Percentiles rank a stretch among this genome's conserved stretches.
phyloP scores from a whole-genome alignment of 2,329 filamentous ascomycete species.

The Chaetomiaceae sp. region DNA sequence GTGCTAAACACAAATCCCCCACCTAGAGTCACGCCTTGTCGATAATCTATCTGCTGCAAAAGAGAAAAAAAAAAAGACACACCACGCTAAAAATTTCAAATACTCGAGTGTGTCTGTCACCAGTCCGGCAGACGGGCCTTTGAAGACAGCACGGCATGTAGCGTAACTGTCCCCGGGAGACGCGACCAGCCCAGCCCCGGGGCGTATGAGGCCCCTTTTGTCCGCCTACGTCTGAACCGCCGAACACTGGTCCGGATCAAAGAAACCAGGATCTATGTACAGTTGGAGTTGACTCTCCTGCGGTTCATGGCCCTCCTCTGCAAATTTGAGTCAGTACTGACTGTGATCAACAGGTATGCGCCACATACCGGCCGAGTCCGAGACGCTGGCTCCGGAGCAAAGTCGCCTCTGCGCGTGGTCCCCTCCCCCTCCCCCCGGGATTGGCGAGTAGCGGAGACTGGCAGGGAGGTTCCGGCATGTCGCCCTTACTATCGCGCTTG shows the following conservation, averaged over 20 bases:
- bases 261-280: too few relatives aligned
- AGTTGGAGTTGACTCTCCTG: too few relatives aligned
- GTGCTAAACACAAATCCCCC: conserved; percentile 33
- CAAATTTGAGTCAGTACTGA: background rate
- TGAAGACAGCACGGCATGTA: conserved; percentile 35
- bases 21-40: conserved; percentile 34
- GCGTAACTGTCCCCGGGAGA: conserved; percentile 35
- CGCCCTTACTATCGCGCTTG: conserved; percentile 54
- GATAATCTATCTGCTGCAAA: conserved; percentile 16
- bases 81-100: too few relatives aligned
- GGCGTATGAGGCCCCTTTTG: background rate
- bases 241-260: too few relatives aligned
- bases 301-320: conserved; percentile 42
- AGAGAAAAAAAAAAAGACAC: conserved; percentile 21
- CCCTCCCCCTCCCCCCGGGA: conserved; percentile 11
- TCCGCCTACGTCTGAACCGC: too few relatives aligned
- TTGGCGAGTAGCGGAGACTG: background rate
- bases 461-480: conserved; percentile 31
- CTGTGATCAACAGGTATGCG: background rate
- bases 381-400: conserved; percentile 56
- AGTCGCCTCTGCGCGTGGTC: conserved; percentile 40
- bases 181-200: conserved; percentile 49
- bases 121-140: conserved; percentile 27
- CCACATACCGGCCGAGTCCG: conserved; percentile 46
- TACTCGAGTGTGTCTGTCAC: too few relatives aligned